A percentile compares a stretch with the other conserved stretches of the same genome.
Evolutionary conservation across 768 basidiomycete genomes (phyloP).

Genomic region (Paxillus ammoniavirescens): DNA sequence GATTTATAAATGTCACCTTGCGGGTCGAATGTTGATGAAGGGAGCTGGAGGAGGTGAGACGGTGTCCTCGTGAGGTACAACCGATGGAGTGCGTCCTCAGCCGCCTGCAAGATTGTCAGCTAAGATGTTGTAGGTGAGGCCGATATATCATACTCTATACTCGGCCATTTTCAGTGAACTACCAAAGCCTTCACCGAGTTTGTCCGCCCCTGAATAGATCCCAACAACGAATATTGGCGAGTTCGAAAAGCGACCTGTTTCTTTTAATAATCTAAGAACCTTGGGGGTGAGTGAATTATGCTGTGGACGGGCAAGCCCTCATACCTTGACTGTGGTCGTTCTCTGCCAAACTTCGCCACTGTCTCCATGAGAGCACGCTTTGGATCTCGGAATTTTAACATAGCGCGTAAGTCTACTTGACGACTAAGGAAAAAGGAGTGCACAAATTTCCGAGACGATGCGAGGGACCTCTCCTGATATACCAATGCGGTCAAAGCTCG

Average conservation of each 20-base stretch:
- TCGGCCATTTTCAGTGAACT: slow-evolving; percentile 94
- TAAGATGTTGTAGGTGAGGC: neutral
- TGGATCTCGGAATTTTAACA: slow-evolving; percentile 83
- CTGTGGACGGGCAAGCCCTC: neutral
- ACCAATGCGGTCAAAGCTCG: slow-evolving; percentile 85
- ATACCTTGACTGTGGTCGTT: slow-evolving; percentile 70
- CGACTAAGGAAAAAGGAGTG: slow-evolving; percentile 88
- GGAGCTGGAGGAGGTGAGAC: slow-evolving; percentile 62
- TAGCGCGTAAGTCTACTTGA: slow-evolving; percentile 71
- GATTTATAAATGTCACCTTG: slow-evolving; percentile 53
- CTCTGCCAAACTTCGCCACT: slow-evolving; percentile 63
- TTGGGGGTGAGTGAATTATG: neutral
- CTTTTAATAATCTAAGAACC: slow-evolving; percentile 70
- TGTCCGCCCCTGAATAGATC: slow-evolving; percentile 77
- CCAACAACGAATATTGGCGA: slow-evolving; percentile 97
- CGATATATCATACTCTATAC: slow-evolving; percentile 60
- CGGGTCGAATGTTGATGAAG: slow-evolving; percentile 71
- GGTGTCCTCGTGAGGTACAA: slow-evolving; percentile 82
- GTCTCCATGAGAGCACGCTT: slow-evolving; percentile 75
- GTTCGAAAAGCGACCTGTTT: slow-evolving; percentile 88
- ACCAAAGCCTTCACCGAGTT: slow-evolving; percentile 95
- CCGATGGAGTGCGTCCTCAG: slow-evolving; percentile 81
- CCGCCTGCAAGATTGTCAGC: slow-evolving; percentile 50
- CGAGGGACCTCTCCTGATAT: slow-evolving; percentile 84
- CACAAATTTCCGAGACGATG: slow-evolving; percentile 83